Base-by-base conservation (phyloP, 1,284 basidiomycete species). In the Bondarzewia mesenterica region DNA sequence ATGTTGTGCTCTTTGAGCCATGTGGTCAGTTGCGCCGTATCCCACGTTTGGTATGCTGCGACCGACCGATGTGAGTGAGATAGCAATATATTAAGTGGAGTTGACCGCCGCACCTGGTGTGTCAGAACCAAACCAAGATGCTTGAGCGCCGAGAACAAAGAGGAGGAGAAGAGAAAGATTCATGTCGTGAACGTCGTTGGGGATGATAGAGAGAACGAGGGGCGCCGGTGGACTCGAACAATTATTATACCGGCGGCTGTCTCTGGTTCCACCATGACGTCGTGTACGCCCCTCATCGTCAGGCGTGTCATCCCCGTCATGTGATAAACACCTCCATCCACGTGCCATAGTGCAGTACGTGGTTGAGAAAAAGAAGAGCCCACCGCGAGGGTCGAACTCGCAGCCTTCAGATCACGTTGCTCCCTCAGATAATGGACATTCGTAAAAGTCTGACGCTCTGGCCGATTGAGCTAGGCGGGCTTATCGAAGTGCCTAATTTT, bases 361-460 rank as follows among this genome's bases (percentile, higher is more conserved):
- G n/a, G n/a, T n/a, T n/a, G n/a, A n/a, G n/a, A n/a, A n/a, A n/a
- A n/a, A n/a, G n/a, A n/a, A n/a, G n/a, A 86, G 84, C 82, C 84
- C 85, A 86, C 82, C 82, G 84, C 81, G 84, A 86, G 85, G 84
- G 83, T 87, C 85, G 84, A 87, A 88, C 84, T 85, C 81, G 82
- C 83, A 88, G 82, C 83, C 84, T 86, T 87, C 83, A 84, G 81
- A 84, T 82, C 29, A 40, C 5, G 16, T 18, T 6, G 10, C 21
- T 12, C 15, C n/a, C 21, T 43, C 3, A 32, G 4, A 32, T n/a
- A 32, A 12, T n/a, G 38, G 38, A 18, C 10, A 40, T 18, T n/a
- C 29, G 29, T 63, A 62, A 63, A 62, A 85, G 83, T 85, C 83
- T 84, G 80, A 84, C 80, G 83, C 82, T 85, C 82, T 85, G 82